Evolutionary conservation across 2,329 filamentous ascomycete genomes (phyloP).

Genomic region (Chaetomium sp.): DNA sequence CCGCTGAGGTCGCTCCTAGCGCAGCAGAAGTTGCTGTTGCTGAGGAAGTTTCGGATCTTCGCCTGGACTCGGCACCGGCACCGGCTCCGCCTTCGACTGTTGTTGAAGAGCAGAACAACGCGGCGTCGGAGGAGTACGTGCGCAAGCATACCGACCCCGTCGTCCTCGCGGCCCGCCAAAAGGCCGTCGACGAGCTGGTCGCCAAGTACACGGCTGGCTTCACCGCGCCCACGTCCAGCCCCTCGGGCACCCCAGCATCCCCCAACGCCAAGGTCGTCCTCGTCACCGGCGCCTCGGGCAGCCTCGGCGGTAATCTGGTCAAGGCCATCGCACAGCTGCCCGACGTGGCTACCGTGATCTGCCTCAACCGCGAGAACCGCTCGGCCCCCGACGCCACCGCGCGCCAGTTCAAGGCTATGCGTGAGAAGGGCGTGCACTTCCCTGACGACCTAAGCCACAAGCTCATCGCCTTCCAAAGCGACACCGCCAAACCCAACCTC

Average conservation of each 20-base stretch:
- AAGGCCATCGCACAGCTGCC: conserved; percentile 22
- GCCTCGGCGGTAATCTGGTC: conserved; percentile 34
- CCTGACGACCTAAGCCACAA: conserved; percentile 26
- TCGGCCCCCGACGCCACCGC: conserved; percentile 6
- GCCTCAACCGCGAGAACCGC: conserved; percentile 36
- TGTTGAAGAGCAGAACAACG: background rate
- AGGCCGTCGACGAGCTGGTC: background rate
- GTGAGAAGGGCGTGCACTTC: conserved; percentile 8
- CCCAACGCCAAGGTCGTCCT: conserved; percentile 23
- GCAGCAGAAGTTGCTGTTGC: background rate
- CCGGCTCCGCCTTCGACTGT: background rate
- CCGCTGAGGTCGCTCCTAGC: background rate
- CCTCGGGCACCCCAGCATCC: background rate
- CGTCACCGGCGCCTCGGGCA: conserved; percentile 35
- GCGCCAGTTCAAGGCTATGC: conserved; percentile 29
- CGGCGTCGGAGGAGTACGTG: too few species aligned
- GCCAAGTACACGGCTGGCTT: background rate
- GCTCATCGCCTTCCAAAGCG: conserved; percentile 35
- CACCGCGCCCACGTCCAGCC: background rate
- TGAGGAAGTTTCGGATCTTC: background rate
- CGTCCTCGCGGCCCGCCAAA: background rate
- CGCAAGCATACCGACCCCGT: background rate
- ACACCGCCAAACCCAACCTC: conserved; percentile 35
- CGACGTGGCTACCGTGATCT: conserved; percentile 31
- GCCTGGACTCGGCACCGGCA: too few species aligned